Evolutionary conservation across 306 rosid genomes (phyloP).

Genomic region (Hippophae tibetana): DNA sequence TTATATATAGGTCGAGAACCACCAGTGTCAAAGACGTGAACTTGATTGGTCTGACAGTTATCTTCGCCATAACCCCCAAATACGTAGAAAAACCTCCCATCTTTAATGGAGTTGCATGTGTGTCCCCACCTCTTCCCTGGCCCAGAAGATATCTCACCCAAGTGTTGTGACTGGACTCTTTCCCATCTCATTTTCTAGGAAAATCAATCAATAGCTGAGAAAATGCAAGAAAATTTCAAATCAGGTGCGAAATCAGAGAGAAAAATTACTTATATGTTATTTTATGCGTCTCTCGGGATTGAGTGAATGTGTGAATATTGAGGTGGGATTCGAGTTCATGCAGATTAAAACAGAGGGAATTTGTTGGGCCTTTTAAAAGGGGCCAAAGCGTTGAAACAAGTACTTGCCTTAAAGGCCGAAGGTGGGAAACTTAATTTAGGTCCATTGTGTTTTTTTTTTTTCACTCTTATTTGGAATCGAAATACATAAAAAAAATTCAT

Average conservation of each 20-base stretch:
- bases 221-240: constrained; percentile 12
- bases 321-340: constrained; percentile 27
- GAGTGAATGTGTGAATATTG: constrained; percentile 17
- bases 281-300: neutral
- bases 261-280: too few relatives aligned
- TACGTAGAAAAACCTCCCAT: constrained; percentile 74
- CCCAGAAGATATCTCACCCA: constrained; percentile 37
- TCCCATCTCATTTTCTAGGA: constrained; percentile 85
- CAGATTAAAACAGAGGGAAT: constrained; percentile 6
- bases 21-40: constrained; percentile 90
- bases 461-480: too few relatives aligned
- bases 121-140: constrained; percentile 99
- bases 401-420: too few relatives aligned
- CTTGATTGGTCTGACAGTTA: constrained; percentile 93
- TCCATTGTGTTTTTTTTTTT: too few relatives aligned
- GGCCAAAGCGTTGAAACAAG: too few relatives aligned
- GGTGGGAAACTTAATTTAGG: too few relatives aligned
- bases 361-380: neutral
- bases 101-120: constrained; percentile 89
- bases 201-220: constrained; percentile 27
- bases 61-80: constrained; percentile 93
- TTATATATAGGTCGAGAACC: constrained; percentile 4
- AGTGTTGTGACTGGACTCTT: constrained; percentile 37
- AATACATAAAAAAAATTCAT: too few relatives aligned
- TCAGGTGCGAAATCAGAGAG: neutral